These are phyloP conservation scores for Penicillium oxalicum DNA, from an alignment of 2,329 filamentous ascomycete genomes.

Conservation along the genomic window DNA sequence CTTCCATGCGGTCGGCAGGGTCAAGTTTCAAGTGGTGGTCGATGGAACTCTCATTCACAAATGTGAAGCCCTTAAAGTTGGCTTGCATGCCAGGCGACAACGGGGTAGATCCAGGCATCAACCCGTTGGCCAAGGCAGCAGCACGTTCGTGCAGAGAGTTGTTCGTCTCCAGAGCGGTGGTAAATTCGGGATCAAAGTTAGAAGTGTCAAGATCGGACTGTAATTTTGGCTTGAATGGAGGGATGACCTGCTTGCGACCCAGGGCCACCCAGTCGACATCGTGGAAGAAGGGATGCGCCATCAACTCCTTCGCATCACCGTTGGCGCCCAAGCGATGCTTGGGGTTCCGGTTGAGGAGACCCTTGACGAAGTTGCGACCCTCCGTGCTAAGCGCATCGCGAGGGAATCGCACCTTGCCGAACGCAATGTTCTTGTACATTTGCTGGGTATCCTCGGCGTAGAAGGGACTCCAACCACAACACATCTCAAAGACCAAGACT, in stretches of 20 bases:
- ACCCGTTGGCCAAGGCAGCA: constrained; percentile 72
- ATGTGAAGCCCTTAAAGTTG: constrained; percentile 97
- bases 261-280: constrained; percentile 91
- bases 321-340: constrained; percentile 89
- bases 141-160: constrained; percentile 87
- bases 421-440: constrained; percentile 99
- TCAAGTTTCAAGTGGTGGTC: constrained; percentile 52
- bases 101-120: constrained; percentile 80
- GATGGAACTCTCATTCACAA: constrained; percentile 94
- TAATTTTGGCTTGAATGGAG: constrained; percentile 95
- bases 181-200: constrained; percentile 98
- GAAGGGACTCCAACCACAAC: constrained; percentile 98
- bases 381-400: constrained; percentile 90
- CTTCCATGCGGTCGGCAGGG: constrained; percentile 37
- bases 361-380: constrained; percentile 96
- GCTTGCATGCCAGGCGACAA: constrained; percentile 93
- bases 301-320: constrained; percentile 87
- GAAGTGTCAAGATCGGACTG: constrained; percentile 94
- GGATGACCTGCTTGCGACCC: constrained; percentile 83
- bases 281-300: constrained; percentile 86
- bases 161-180: constrained; percentile 81
- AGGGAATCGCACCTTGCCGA: constrained; percentile 95
- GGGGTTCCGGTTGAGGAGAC: constrained; percentile 90
- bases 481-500: constrained; percentile 98
- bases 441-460: constrained; percentile 99